A percentile compares a stretch with the other conserved stretches of the same genome.
Evolutionary conservation across 2,329 filamentous ascomycete genomes (phyloP).

Genomic region (Diaporthe longicolla): DNA sequence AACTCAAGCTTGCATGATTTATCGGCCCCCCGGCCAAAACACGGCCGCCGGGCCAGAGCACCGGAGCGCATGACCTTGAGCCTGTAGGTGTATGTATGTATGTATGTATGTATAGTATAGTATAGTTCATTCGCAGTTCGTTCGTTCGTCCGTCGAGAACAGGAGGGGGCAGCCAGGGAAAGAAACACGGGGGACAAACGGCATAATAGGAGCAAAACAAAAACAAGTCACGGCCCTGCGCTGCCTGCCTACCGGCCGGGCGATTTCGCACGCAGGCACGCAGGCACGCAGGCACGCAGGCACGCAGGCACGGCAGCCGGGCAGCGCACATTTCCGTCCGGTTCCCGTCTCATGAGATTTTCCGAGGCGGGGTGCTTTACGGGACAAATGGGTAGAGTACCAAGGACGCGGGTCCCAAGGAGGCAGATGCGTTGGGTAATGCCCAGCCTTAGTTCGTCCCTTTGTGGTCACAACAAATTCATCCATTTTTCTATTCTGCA

Average conservation of each 20-base stretch:
- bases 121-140: background rate
- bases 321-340: slow-evolving; percentile 38
- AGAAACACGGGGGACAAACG: background rate
- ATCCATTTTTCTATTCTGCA: background rate
- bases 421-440: slow-evolving; percentile 13
- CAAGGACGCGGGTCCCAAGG: slow-evolving; percentile 31
- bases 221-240: background rate
- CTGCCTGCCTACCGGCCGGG: slow-evolving; percentile 37
- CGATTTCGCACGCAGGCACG: slow-evolving; percentile 1
- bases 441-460: background rate
- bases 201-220: background rate
- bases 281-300: slow-evolving; percentile 17
- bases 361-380: slow-evolving; percentile 26
- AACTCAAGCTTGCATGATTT: slow-evolving; percentile 26
- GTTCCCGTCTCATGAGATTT: slow-evolving; percentile 36
- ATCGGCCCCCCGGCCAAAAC: slow-evolving; percentile 21
- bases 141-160: slow-evolving; percentile 17
- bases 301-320: slow-evolving; percentile 39
- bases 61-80: slow-evolving; percentile 23
- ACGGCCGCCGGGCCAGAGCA: slow-evolving; percentile 28
- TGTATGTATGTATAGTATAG: too few relatives aligned
- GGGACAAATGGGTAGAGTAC: slow-evolving; percentile 20
- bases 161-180: background rate
- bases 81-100: background rate
- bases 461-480: slow-evolving; percentile 5